phyloP scores from a whole-genome alignment of 73 alveolate genomes.

The Paraurostyla sp. region DNA sequence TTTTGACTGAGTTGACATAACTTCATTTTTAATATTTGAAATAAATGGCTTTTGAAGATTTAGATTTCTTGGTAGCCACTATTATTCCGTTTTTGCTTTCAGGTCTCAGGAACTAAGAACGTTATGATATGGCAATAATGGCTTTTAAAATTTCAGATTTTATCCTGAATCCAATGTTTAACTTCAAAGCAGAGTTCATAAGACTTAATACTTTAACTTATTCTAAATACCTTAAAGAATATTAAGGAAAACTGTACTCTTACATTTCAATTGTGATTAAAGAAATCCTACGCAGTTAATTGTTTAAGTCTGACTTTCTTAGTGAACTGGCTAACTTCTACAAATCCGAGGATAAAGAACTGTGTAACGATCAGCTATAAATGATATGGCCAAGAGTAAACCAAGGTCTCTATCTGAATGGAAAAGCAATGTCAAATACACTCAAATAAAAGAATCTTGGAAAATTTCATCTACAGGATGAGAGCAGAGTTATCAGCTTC shows the following conservation, averaged over 20 bases:
- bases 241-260: neutral
- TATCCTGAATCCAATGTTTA: conserved; percentile 17
- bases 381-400: conserved; percentile 43
- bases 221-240: neutral
- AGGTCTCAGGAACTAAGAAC: neutral
- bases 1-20: neutral
- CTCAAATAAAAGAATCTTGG: conserved; percentile 19
- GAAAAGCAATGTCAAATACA: neutral
- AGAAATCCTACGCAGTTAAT: conserved; percentile 7
- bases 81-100: neutral
- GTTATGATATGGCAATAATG: conserved; percentile 38
- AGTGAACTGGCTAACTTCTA: conserved; percentile 26
- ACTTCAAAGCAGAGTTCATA: conserved; percentile 45
- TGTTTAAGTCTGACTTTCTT: conserved; percentile 20
- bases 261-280: neutral
- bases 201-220: neutral
- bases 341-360: conserved; percentile 54
- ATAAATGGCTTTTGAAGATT: conserved; percentile 58
- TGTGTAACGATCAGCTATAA: conserved; percentile 50
- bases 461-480: conserved; percentile 11
- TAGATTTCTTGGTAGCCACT: neutral
- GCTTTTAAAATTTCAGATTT: conserved; percentile 36
- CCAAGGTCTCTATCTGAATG: conserved; percentile 34
- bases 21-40: neutral
- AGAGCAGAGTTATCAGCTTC: conserved; percentile 36